phyloP scores from a whole-genome alignment of 2,329 filamentous ascomycete species.

The Epichloe scottii region DNA sequence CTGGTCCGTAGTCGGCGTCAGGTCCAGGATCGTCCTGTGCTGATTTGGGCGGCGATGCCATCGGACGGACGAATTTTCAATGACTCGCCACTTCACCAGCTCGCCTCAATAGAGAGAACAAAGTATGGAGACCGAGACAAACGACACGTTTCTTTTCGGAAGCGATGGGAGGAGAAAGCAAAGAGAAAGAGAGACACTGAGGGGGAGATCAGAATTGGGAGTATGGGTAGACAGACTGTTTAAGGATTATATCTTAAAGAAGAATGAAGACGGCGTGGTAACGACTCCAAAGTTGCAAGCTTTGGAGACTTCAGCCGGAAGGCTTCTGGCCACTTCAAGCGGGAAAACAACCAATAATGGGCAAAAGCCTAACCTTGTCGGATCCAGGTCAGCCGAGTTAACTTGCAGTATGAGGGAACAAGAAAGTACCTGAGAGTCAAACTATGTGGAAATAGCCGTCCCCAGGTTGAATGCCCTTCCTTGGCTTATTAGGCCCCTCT shows the following conservation, averaged over 20 bases:
- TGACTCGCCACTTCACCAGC: neutral
- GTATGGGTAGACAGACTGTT: neutral
- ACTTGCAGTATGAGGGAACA: neutral
- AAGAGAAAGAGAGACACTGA: neutral
- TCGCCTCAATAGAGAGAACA: neutral
- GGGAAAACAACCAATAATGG: neutral
- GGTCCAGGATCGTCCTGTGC: constrained; percentile 2
- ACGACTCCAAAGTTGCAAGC: neutral
- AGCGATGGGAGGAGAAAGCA: neutral
- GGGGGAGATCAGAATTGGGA: neutral
- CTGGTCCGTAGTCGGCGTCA: neutral
- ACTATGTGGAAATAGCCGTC: neutral
- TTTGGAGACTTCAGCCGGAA: neutral
- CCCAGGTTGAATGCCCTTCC: neutral
- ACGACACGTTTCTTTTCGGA: neutral
- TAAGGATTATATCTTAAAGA: neutral
- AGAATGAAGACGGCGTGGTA: neutral
- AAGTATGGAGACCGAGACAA: neutral
- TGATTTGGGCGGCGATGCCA: constrained; percentile 5
- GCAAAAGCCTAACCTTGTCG: neutral
- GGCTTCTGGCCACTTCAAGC: neutral
- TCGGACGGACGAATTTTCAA: neutral
- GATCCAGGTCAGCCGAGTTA: neutral
- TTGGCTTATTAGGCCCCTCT: neutral
- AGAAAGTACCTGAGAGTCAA: neutral